Base-by-base conservation (phyloP, 768 basidiomycete species). In the Leucocoprinus sp. region DNA sequence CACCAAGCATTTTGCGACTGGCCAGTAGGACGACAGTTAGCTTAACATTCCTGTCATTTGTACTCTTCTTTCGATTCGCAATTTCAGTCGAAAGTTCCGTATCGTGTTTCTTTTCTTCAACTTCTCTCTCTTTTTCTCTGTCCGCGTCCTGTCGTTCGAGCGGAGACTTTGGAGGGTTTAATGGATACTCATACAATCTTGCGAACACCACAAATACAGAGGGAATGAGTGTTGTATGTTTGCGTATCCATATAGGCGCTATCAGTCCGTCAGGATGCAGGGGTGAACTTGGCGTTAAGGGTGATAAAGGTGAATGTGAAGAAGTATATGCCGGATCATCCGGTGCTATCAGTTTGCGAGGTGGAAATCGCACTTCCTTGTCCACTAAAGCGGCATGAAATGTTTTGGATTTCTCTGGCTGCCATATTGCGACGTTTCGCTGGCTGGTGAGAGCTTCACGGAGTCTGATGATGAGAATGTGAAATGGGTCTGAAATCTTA, bases 211-310 rank as follows among this genome's bases (percentile, higher is more conserved):
- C 87, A 61, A 97, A 95, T 0, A 97, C 93, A 18, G 89, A 84
- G 0, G 96, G 96, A 0, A 97, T 65, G 24, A 96, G 80, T 1
- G 88, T 80, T 0, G 88, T 88, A 57, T 99, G 96, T 63, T 98
- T 99, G 35, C 93, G 76, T 26, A 98, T 81, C 96, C 96, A 99
- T 59, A 98, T 91, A 1, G 96, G 96, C 2, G 96, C 92, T 43
- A 99, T 91, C 43, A 99, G 66, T 0, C 96, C 96, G 58, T 99
- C 96, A 0, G 96, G 96, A 61, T 91, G 78, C 7, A 96, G 68
- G 0, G 96, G 95, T 0, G 93, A 96, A 0, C 84, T 73, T 0
- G 84, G 83, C 0, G 88, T 88, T 31, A 97, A 66, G 0, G 96
- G 96, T 0, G 93, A 97, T n/a, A 98, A 71, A 0, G 93, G 93